Evolutionary conservation across 768 basidiomycete genomes (phyloP), one percentile per base, ranked within the genome.

Genomic region (Podaxis carcinomalis): DNA sequence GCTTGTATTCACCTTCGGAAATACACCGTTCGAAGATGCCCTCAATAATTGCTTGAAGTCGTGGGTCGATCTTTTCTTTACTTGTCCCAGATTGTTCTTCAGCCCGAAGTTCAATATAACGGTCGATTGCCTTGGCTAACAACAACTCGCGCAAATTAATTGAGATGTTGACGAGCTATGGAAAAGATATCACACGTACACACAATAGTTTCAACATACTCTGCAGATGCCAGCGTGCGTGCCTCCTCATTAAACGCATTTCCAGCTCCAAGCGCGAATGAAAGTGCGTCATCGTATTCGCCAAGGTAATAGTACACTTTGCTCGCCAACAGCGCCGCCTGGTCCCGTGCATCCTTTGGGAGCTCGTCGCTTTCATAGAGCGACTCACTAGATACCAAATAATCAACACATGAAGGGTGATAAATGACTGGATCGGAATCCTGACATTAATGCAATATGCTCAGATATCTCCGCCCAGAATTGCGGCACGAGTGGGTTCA

Each of bases 381-480:
- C 0, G 88, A 83, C 74, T 99, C 97, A 67, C 96, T 98, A 70
- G 40, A 54, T 5, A 19, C 10, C 1, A 56, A n/a, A 64, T 14
- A 47, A 62, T 60, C 62, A 68, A 56, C 42, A 55, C 54, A 51
- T n/a, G 25, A 28, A 21, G 19, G 39, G 50, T 59, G 61, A 39
- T 19, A 56, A 57, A 32, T 7, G 27, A 49, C 39, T 62, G 61
- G 37, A 62, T 64, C 39, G 56, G 54, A 62, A 52, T 5, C 78
- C 92, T 68, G 72, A 93, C 95, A 98, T 94, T 62, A 87, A 77
- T 36, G 90, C 84, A 68, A 98, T 89, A 71, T 92, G 86, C 74
- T 99, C 97, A 67, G 93, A 95, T 69, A 98, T 96, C 80, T 99
- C 97, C 51, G 96, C 90, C 97, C 97, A 99, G 75, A 98, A 98